Base-by-base conservation (phyloP, 1,139 yeast genomes). In the Taphrina populina region DNA sequence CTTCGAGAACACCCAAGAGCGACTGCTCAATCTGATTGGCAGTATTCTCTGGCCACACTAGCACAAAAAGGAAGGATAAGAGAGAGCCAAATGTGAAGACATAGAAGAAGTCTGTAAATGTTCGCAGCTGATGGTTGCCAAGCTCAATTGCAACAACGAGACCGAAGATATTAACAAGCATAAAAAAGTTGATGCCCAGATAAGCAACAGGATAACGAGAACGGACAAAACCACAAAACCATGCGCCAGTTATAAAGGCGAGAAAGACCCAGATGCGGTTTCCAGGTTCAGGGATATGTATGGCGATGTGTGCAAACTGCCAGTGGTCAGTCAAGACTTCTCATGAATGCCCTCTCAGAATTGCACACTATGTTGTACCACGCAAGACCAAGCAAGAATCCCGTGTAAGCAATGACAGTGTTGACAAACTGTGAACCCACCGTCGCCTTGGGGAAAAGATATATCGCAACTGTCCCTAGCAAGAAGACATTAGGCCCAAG, bases 81-180 rank as follows among this genome's bases (percentile, higher is more conserved):
- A 41, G 24, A 24, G 47, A 13, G 8, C 47, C 47, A 17, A 41
- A 41, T 13, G 47, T 41, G n/a, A 41, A 41, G 35, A 41, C 47
- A 30, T 41, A 41, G 32, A 41, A 41, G 47, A 26, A 41, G 17
- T 41, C 47, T 7, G 47, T 41, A 24, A 41, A 41, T n/a, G 47
- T 19, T 15, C 23, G 47, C 3, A 29, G 17, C 5, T 29, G 10
- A 19, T 41, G 47, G 8, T 29, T n/a, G 11, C 17, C 47, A 7
- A 17, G 23, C 47, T 41, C 47, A 15, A 41, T 26, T 6, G 47
- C 47, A 17, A 26, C 23, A 24, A 41, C 35, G n/a, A 41, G 47
- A 11, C 47, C 47, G 23, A 41, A 41, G 34, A 41, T 41, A 10
- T 41, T 29, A n/a, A 41, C 47, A 19, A 41, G 30, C 47, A 41